These are phyloP conservation scores for Sporisorium reilianum DNA, from an alignment of 1,284 basidiomycete species.

Conservation along the genomic window DNA sequence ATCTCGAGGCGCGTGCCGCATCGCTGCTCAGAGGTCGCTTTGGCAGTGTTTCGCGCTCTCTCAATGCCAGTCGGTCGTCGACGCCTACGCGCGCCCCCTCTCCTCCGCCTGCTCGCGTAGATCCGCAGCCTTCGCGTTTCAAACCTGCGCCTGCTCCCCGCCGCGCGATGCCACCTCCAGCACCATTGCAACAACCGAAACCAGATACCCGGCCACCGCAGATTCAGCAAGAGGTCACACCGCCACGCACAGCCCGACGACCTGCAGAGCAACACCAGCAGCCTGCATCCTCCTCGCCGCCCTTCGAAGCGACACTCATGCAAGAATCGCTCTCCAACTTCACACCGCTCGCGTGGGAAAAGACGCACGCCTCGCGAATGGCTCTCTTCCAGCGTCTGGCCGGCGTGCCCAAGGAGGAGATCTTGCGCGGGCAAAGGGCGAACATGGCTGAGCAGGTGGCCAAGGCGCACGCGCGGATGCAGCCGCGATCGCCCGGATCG, in stretches of 20 bases:
- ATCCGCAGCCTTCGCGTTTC: neutral
- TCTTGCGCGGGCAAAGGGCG: conserved; percentile 8
- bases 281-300: conserved; percentile 12
- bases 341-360: conserved; percentile 35
- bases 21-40: conserved; percentile 35
- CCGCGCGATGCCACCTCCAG: neutral
- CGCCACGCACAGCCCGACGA: neutral
- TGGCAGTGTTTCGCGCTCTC: conserved; percentile 36
- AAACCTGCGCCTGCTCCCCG: neutral
- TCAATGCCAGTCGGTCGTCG: conserved; percentile 14
- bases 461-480: conserved; percentile 31
- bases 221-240: neutral
- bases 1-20: conserved; percentile 34
- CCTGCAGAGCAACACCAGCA: conserved; percentile 1
- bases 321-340: conserved; percentile 44
- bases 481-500: neutral
- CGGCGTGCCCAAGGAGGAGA: conserved; percentile 19
- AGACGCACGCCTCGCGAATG: conserved; percentile 5
- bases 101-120: neutral
- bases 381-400: conserved; percentile 37
- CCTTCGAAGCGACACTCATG: conserved; percentile 28
- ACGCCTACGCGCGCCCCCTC: conserved; percentile 13
- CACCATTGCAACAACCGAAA: neutral
- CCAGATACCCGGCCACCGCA: neutral
- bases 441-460: conserved; percentile 26